phyloP scores from a whole-genome alignment of 805 yeast species.

The Kluyveromyces aestuarii region DNA sequence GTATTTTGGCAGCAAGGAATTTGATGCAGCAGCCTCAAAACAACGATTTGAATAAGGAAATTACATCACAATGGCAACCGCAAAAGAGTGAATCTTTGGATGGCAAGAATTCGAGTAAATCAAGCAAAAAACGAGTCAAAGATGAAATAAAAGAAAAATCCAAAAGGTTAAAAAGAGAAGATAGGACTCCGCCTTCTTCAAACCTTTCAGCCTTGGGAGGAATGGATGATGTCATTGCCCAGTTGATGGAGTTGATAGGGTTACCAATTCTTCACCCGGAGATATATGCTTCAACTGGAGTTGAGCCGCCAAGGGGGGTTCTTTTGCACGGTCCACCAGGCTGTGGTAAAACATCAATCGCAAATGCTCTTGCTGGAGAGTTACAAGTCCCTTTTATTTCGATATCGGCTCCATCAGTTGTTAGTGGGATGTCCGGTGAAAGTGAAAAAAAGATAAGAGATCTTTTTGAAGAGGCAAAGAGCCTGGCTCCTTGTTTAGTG shows the following conservation, averaged over 20 bases:
- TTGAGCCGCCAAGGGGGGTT: slow-evolving; percentile 92
- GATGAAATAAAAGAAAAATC: slow-evolving; percentile 28
- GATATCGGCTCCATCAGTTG: slow-evolving; percentile 90
- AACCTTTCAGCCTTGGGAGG: slow-evolving; percentile 80
- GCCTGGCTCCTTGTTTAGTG: slow-evolving; percentile 83
- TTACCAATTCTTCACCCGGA: slow-evolving; percentile 93
- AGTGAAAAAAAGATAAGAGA: slow-evolving; percentile 91
- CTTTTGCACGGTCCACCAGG: slow-evolving; percentile 98
- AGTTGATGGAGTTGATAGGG: slow-evolving; percentile 83
- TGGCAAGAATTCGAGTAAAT: slow-evolving; percentile 24
- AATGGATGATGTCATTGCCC: slow-evolving; percentile 72
- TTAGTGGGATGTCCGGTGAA: slow-evolving; percentile 99
- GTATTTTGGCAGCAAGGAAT: slow-evolving; percentile 21
- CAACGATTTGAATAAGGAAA: slow-evolving; percentile 68
- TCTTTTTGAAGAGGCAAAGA: slow-evolving; percentile 84
- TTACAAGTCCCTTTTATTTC: slow-evolving; percentile 86
- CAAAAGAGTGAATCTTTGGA: slow-evolving; percentile 8
- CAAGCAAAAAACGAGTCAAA: slow-evolving; percentile 44
- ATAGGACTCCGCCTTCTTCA: slow-evolving; percentile 60
- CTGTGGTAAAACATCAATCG: slow-evolving; percentile 95
- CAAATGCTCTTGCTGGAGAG: slow-evolving; percentile 93
- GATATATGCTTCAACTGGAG: slow-evolving; percentile 77
- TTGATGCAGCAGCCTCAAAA: slow-evolving; percentile 57
- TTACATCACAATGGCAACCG: slow-evolving; percentile 60
- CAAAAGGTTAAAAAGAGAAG: slow-evolving; percentile 39